Evolutionary conservation across 2,329 filamentous ascomycete species (phyloP).

Genomic region (Fusarium penzigii): DNA sequence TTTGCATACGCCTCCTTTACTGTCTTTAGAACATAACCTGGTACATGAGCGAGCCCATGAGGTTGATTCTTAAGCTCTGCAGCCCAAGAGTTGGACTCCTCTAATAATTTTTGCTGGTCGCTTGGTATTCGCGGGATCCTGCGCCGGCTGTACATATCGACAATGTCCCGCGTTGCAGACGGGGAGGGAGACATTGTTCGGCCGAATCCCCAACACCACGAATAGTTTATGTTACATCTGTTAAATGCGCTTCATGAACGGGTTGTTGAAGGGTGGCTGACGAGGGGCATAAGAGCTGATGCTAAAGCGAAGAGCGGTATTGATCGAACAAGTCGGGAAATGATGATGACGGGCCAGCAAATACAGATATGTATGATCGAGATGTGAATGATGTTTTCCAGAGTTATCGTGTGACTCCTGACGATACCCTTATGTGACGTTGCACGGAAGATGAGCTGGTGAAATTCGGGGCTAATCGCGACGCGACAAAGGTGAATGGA

Average conservation of each 20-base stretch:
- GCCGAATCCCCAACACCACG: constrained; percentile 15
- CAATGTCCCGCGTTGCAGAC: constrained; percentile 24
- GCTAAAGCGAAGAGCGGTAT: neutral
- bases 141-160: constrained; percentile 28
- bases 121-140: constrained; percentile 36
- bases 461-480: neutral
- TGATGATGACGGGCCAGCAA: neutral
- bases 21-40: constrained; percentile 36
- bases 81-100: constrained; percentile 39
- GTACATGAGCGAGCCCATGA: constrained; percentile 35
- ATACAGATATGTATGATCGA: too few relatives aligned
- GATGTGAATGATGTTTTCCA: neutral
- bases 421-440: neutral
- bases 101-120: constrained; percentile 41
- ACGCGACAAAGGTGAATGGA: neutral
- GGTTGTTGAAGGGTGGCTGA: constrained; percentile 2
- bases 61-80: constrained; percentile 24
- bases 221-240: constrained; percentile 25
- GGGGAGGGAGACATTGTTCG: constrained; percentile 31
- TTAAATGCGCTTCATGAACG: constrained; percentile 6
- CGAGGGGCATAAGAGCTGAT: constrained; percentile 1
- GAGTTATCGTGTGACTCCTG: neutral
- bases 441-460: constrained; percentile 2
- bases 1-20: constrained; percentile 27
- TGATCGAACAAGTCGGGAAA: neutral